Evolutionary conservation across 2,329 filamentous ascomycete genomes (phyloP).

Genomic region (Mariannaea elegans): DNA sequence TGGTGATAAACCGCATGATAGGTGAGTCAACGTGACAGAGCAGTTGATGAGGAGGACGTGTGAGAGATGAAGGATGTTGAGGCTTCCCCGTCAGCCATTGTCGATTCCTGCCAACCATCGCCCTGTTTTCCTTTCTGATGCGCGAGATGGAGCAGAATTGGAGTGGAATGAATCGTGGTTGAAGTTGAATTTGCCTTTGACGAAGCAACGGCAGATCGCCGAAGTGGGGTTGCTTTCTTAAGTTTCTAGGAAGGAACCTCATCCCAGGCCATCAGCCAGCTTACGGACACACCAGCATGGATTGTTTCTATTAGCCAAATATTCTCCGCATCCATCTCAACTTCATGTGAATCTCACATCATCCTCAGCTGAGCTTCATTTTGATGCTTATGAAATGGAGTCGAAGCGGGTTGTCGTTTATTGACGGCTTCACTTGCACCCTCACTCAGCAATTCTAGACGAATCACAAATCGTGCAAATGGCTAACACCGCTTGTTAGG

Average conservation of each 20-base stretch:
- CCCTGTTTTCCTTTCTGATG: neutral
- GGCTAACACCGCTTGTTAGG: conserved; percentile 37
- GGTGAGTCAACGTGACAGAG: conserved; percentile 37
- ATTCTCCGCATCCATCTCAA: neutral
- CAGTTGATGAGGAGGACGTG: neutral
- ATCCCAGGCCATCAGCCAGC: conserved; percentile 4
- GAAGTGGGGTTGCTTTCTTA: conserved; percentile 34
- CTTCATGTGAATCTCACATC: neutral
- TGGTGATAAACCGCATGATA: conserved; percentile 50
- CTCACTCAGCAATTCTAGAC: neutral
- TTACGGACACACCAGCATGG: conserved; percentile 14
- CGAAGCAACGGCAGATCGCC: neutral
- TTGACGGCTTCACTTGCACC: neutral
- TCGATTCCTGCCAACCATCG: neutral
- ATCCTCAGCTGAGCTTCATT: neutral
- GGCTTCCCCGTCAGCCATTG: too few species aligned
- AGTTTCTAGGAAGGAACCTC: neutral
- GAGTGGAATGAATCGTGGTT: conserved; percentile 12
- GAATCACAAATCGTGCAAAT: neutral
- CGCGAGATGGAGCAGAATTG: neutral
- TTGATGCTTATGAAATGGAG: too few species aligned
- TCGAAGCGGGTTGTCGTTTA: neutral
- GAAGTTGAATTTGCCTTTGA: conserved; percentile 37
- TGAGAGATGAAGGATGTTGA: neutral
- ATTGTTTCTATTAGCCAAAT: conserved; percentile 19